These are phyloP conservation scores for Fusarium sp. DNA, from an alignment of 2,329 filamentous ascomycete species.

Conservation along the genomic window DNA sequence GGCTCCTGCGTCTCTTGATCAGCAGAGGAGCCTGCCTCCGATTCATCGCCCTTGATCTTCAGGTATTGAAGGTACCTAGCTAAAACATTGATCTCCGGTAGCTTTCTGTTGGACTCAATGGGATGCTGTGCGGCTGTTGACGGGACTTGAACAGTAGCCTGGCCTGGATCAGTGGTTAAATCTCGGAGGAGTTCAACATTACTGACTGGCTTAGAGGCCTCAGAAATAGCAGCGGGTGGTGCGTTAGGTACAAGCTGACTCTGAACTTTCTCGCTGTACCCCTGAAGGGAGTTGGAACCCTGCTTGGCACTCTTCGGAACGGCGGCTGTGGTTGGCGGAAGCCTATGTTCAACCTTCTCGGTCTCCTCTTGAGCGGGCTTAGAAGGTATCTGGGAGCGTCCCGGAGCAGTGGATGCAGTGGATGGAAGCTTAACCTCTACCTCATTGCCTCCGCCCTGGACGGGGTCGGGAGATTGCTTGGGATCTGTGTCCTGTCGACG, in stretches of 20 bases:
- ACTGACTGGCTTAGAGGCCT: not conserved
- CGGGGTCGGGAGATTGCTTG: not conserved
- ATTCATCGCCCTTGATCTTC: slow-evolving; percentile 7
- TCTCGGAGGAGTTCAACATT: not conserved
- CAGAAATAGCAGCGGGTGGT: not conserved
- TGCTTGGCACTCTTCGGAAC: not conserved
- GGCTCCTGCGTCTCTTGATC: not conserved
- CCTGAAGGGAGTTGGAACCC: not conserved
- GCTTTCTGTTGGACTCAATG: not conserved
- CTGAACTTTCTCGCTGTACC: not conserved
- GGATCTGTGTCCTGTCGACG: slow-evolving; percentile 17
- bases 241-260: not conserved
- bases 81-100: not conserved
- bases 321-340: not conserved
- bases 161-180: not conserved
- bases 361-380: not conserved
- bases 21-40: not conserved
- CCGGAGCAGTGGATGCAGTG: not conserved
- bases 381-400: not conserved
- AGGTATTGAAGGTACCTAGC: not conserved
- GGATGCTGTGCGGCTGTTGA: not conserved
- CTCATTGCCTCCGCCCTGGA: not conserved
- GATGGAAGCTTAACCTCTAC: not conserved
- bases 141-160: not conserved
- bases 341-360: not conserved